Evolutionary conservation across 1,284 basidiomycete species (phyloP).

Genomic region (Trichosporon sp.): DNA sequence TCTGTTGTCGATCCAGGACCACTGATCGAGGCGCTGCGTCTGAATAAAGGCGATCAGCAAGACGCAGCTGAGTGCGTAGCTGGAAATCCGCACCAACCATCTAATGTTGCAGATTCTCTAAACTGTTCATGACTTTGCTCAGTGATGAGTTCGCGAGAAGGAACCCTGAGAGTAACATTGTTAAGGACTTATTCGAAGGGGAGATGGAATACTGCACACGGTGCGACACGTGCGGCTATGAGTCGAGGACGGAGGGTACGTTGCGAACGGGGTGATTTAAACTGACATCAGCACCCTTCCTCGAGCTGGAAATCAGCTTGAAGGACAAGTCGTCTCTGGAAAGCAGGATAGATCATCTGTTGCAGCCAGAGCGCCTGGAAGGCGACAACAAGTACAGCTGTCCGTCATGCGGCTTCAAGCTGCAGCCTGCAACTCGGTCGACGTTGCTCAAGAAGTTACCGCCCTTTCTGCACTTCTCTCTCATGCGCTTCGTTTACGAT

Average conservation of each 20-base stretch:
- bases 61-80: slow-evolving; percentile 80
- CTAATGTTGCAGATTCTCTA: slow-evolving; percentile 64
- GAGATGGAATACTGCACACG: slow-evolving; percentile 68
- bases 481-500: slow-evolving; percentile 84
- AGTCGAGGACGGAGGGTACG: slow-evolving; percentile 9
- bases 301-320: slow-evolving; percentile 79
- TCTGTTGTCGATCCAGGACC: slow-evolving; percentile 71
- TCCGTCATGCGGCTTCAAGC: slow-evolving; percentile 57
- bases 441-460: slow-evolving; percentile 64
- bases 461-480: slow-evolving; percentile 74
- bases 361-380: slow-evolving; percentile 63
- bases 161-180: slow-evolving; percentile 57
- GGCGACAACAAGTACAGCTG: slow-evolving; percentile 85
- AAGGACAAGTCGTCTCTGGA: slow-evolving; percentile 67
- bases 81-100: slow-evolving; percentile 5
- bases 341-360: slow-evolving; percentile 59
- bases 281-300: slow-evolving; percentile 51
- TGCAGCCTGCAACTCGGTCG: slow-evolving; percentile 71
- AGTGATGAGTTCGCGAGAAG: slow-evolving; percentile 68
- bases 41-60: slow-evolving; percentile 77
- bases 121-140: slow-evolving; percentile 82
- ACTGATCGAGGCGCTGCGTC: slow-evolving; percentile 71
- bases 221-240: slow-evolving; percentile 62
- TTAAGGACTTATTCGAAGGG: slow-evolving; percentile 81
- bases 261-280: neutral